Conservation (phyloP, 371 early-diverging fungal genomes). For the Encephalitozoon cuniculi region DNA sequence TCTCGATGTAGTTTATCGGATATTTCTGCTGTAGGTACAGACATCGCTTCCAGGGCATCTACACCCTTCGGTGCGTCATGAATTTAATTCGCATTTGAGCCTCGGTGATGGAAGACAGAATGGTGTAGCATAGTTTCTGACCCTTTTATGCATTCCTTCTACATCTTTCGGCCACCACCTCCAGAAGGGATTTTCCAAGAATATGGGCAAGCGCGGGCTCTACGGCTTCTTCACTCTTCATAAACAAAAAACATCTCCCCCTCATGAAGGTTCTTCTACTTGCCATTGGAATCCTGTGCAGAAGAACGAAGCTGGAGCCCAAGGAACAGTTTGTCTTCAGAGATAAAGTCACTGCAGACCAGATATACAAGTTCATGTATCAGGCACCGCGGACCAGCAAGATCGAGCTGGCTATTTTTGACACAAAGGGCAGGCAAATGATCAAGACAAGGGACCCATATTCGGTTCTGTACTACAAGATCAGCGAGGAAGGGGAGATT, state of each 20-base stretch:
- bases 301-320: conserved; percentile 37
- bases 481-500: background rate
- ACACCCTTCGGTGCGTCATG: background rate
- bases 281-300: conserved; percentile 5
- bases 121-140: background rate
- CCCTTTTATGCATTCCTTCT: background rate
- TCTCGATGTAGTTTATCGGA: background rate
- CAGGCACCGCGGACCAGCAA: background rate
- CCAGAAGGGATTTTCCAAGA: background rate
- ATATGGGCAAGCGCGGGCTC: background rate
- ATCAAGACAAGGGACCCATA: background rate
- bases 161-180: background rate
- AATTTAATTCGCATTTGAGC: background rate
- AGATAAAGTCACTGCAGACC: conserved; percentile 16
- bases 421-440: background rate
- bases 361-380: conserved; percentile 38
- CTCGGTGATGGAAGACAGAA: background rate
- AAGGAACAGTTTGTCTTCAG: conserved; percentile 21
- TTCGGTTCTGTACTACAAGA: conserved; percentile 12
- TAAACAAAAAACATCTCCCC: conserved; percentile 15
- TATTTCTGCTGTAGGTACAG: conserved; percentile 1
- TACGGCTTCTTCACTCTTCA: background rate
- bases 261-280: conserved; percentile 23
- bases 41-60: background rate
- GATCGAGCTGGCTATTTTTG: background rate